Base-by-base conservation (phyloP, 306 rosid genomes). In the Rubus parviflorus region DNA sequence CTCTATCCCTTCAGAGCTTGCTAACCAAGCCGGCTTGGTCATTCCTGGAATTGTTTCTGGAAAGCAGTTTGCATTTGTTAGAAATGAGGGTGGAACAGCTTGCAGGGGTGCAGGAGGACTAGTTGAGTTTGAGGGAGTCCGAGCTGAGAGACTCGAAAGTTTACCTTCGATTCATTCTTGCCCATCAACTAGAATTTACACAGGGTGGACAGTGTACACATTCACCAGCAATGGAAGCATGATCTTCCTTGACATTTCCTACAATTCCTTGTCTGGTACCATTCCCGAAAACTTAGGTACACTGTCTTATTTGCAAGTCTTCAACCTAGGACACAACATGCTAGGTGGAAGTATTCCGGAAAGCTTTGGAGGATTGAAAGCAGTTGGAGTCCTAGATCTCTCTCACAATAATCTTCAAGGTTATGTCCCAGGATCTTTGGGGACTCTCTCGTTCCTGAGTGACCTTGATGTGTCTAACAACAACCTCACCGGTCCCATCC, bases 91-190 rank as follows among this genome's bases (percentile, higher is more conserved):
- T 3, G 93, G 97, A 52, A 88, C 92, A 54, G 85, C 85, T 61
- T 91, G 97, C 69, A 80, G 92, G 82, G 97, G 97, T 16, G 94
- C 97, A 3, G 97, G 97, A 65, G 94, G 97, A 38, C 80, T 91
- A 15, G 86, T 91, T 65, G 94, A 89, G 56, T 87, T 91, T 70
- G 91, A 83, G 60, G 97, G 89, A 47, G 80, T 91, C 23, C 83
- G 91, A 22, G 76, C 56, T 0, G 90, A 79, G 81, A 86, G 88
- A 73, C 81, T 89, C 22, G 90, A 89, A 79, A 73, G 54, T 15
- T 86, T 83, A 81, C 92, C 94, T 30, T 86, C 86, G 91, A 81
- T 87, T 10, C 93, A 88, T 73, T 86, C 94, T 0, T 91, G 94
- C 75, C 81, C 90, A 0, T 85, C 88, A 23, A 91, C 94, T 3